These are phyloP conservation scores for Bryoglossum gracile DNA, from an alignment of 495 filamentous ascomycete genomes.

Conservation along the genomic window DNA sequence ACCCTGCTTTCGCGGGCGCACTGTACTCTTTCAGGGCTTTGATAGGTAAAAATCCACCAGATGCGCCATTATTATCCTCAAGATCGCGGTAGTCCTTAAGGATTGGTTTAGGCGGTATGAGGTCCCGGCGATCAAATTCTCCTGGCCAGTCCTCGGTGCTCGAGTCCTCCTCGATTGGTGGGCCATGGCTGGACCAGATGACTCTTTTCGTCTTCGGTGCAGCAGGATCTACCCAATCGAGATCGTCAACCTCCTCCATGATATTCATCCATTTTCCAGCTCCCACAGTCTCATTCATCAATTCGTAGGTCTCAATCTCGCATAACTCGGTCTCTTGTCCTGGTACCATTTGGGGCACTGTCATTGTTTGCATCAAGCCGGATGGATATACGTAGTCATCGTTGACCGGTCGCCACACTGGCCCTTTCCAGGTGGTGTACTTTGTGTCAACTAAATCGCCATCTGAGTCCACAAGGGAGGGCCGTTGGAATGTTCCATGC, in stretches of 20 bases:
- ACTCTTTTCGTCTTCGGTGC: not conserved
- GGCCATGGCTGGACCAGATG: not conserved
- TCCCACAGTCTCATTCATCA: not conserved
- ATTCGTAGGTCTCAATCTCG: not conserved
- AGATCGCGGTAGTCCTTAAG: not conserved
- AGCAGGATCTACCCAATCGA: not conserved
- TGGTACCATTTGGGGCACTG: not conserved
- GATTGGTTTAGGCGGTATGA: not conserved
- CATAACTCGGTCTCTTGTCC: not conserved
- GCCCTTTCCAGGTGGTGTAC: too few species aligned
- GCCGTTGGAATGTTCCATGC: too few species aligned
- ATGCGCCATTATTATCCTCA: not conserved
- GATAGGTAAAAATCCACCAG: slow-evolving; percentile 15
- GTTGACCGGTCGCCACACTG: too few species aligned
- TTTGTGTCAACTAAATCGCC: too few species aligned
- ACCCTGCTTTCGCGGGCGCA: not conserved
- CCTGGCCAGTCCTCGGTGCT: not conserved
- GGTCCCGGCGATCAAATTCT: not conserved
- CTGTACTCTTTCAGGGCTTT: slow-evolving; percentile 12
- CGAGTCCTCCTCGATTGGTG: too few species aligned
- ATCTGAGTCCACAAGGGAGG: too few species aligned
- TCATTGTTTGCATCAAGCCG: not conserved
- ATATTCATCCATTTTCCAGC: too few species aligned
- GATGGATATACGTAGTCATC: too few species aligned
- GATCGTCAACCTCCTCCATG: not conserved